A percentile compares a stretch with the other conserved stretches of the same genome.
Evolutionary conservation across 2,329 filamentous ascomycete genomes (phyloP).

Genomic region (Fusarium austroafricanum): DNA sequence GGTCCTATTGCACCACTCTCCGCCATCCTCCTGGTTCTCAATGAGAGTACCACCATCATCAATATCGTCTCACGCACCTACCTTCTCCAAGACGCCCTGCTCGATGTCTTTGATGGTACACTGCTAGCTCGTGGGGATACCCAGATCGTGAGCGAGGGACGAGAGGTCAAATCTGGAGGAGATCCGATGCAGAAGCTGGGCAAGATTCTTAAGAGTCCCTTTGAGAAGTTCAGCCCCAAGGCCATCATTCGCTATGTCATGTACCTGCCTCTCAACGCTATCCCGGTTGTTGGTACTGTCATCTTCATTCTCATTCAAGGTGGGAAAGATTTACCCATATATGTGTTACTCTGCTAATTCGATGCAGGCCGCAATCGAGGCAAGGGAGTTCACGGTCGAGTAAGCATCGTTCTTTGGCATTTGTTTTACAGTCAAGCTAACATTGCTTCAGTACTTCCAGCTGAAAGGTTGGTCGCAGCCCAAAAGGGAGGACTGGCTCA

Average conservation of each 20-base stretch:
- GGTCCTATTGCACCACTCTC: constrained; percentile 83
- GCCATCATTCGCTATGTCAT: constrained; percentile 82
- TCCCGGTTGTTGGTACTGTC: constrained; percentile 86
- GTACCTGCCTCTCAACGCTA: constrained; percentile 92
- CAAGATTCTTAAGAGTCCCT: constrained; percentile 67
- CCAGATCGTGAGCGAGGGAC: constrained; percentile 76
- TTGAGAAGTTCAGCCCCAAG: constrained; percentile 66
- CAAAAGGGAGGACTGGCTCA: constrained; percentile 75
- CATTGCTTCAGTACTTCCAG: constrained; percentile 79
- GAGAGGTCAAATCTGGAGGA: constrained; percentile 74
- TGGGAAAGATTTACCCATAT: constrained; percentile 11
- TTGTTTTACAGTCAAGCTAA: constrained; percentile 5
- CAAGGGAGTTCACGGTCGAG: constrained; percentile 63
- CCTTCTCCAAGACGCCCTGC: constrained; percentile 81
- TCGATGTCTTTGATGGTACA: constrained; percentile 89
- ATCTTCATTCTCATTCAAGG: constrained; percentile 85
- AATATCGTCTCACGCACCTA: constrained; percentile 73
- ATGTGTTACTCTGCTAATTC: constrained; percentile 10
- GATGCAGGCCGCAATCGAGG: constrained; percentile 60
- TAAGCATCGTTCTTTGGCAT: constrained; percentile 51
- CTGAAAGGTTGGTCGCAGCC: constrained; percentile 82
- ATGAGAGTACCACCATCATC: constrained; percentile 69
- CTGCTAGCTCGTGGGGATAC: constrained; percentile 63
- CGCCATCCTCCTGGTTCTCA: constrained; percentile 75
- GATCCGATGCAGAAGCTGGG: constrained; percentile 69